Conservation (phyloP, 306 rosid species). For the Pyrus bretschneideri region DNA sequence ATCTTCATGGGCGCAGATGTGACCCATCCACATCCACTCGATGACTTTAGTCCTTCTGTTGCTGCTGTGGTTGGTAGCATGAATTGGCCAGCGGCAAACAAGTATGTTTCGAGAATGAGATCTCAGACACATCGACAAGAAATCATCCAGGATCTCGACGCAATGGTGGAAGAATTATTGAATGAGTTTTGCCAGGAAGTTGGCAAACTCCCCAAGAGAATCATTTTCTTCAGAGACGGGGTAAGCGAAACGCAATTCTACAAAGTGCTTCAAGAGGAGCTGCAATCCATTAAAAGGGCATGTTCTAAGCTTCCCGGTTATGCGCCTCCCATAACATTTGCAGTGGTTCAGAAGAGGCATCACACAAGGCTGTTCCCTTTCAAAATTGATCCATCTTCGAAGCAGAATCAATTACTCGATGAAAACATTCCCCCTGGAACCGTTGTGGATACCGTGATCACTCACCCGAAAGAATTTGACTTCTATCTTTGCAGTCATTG, state of each 20-base stretch:
- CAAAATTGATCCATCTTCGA: slow-evolving; percentile 48
- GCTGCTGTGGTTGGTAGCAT: slow-evolving; percentile 98
- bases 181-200: slow-evolving; percentile 73
- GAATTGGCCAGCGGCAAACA: slow-evolving; percentile 99
- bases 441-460: slow-evolving; percentile 89
- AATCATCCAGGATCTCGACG: slow-evolving; percentile 72
- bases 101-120: slow-evolving; percentile 88
- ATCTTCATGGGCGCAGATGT: slow-evolving; percentile 99
- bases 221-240: slow-evolving; percentile 90
- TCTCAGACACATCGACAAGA: slow-evolving; percentile 98
- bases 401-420: slow-evolving; percentile 36
- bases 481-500: slow-evolving; percentile 94
- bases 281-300: slow-evolving; percentile 64
- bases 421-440: slow-evolving; percentile 93
- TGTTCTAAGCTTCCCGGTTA: slow-evolving; percentile 58
- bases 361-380: slow-evolving; percentile 88
- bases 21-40: slow-evolving; percentile 98
- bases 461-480: slow-evolving; percentile 91
- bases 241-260: slow-evolving; percentile 94
- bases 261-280: slow-evolving; percentile 74
- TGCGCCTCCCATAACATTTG: slow-evolving; percentile 71
- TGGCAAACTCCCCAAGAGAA: slow-evolving; percentile 67
- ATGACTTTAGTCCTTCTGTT: slow-evolving; percentile 89
- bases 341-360: slow-evolving; percentile 92
- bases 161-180: slow-evolving; percentile 82